Conservation (phyloP, 1,284 basidiomycete species). For the Phylloboletellus chloephorus region DNA sequence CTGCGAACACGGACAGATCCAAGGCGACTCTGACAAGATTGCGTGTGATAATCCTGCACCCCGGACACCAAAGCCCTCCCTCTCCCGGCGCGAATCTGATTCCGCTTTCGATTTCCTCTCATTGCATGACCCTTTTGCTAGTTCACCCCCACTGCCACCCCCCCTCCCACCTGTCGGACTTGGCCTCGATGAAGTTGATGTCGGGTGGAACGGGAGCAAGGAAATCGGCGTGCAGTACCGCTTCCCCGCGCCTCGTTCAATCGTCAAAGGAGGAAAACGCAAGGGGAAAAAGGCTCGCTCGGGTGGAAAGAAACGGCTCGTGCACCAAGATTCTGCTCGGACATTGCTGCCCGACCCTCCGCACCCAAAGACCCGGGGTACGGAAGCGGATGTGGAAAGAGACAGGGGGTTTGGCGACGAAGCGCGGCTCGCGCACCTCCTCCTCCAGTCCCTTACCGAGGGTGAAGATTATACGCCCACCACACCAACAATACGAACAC, state of each 20-base stretch:
- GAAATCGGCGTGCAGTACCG: slow-evolving; percentile 29
- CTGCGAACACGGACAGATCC: slow-evolving; percentile 1
- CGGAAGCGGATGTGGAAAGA: slow-evolving; percentile 13
- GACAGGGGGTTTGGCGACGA: slow-evolving; percentile 29
- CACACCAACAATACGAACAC: slow-evolving; percentile 11
- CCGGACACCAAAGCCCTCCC: slow-evolving; percentile 18
- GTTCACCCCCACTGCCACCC: slow-evolving; percentile 29
- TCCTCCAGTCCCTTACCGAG: slow-evolving; percentile 26
- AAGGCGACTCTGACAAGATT: background rate
- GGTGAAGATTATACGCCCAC: slow-evolving; percentile 5
- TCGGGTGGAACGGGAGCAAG: slow-evolving; percentile 22
- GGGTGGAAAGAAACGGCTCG: slow-evolving; percentile 20
- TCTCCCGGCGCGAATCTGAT: slow-evolving; percentile 25
- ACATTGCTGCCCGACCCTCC: slow-evolving; percentile 18
- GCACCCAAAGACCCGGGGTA: slow-evolving; percentile 18
- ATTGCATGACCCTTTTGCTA: slow-evolving; percentile 31
- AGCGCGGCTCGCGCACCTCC: slow-evolving; percentile 26
- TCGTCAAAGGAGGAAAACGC: slow-evolving; percentile 20
- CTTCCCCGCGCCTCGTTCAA: slow-evolving; percentile 30
- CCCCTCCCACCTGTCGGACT: slow-evolving; percentile 27
- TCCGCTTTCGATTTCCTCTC: slow-evolving; percentile 32
- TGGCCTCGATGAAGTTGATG: slow-evolving; percentile 28
- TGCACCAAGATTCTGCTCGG: slow-evolving; percentile 28
- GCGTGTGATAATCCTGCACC: slow-evolving; percentile 1
- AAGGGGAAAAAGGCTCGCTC: slow-evolving; percentile 17